Percentiles rank a stretch among this genome's conserved stretches.
Evolutionary conservation across 208 protist species (phyloP).

Genomic region (Acanthamoeba royreba): DNA sequence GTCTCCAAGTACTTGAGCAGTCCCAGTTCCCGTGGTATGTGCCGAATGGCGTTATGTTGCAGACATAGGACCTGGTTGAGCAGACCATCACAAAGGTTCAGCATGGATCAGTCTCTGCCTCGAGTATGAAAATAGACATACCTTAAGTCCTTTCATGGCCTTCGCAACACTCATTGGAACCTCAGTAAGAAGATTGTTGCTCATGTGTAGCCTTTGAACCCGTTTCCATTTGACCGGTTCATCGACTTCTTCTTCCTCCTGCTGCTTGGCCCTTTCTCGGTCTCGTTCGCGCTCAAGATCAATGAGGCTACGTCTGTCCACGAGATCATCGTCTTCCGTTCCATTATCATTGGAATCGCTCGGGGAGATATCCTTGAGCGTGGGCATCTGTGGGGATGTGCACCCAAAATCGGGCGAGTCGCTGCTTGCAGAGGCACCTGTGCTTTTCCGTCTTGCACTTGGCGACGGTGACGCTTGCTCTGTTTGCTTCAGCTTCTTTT

Average conservation of each 20-base stretch:
- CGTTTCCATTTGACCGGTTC: constrained; percentile 14
- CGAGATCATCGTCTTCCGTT: not conserved
- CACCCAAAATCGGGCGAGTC: not conserved
- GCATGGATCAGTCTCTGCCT: not conserved
- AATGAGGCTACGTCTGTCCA: not conserved
- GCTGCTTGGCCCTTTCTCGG: not conserved
- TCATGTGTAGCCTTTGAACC: not conserved
- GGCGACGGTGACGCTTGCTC: not conserved
- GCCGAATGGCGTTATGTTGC: not conserved
- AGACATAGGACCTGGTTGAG: not conserved
- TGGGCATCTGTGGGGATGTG: too few species aligned
- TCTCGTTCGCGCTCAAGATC: not conserved
- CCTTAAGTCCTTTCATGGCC: constrained; percentile 8
- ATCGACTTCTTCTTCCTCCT: not conserved
- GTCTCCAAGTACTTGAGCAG: not conserved
- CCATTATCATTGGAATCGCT: not conserved
- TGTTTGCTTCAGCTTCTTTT: not conserved
- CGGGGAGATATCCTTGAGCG: not conserved
- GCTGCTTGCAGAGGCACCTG: not conserved
- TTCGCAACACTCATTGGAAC: not conserved
- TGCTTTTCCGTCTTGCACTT: not conserved
- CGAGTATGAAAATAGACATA: not conserved
- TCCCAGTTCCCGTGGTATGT: not conserved
- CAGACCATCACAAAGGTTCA: not conserved
- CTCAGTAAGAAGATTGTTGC: constrained; percentile 13